A percentile compares a stretch with the other conserved stretches of the same genome.
Conservation (phyloP, 192 early-diverging fungal species). For the Oehlia diaphana region DNA sequence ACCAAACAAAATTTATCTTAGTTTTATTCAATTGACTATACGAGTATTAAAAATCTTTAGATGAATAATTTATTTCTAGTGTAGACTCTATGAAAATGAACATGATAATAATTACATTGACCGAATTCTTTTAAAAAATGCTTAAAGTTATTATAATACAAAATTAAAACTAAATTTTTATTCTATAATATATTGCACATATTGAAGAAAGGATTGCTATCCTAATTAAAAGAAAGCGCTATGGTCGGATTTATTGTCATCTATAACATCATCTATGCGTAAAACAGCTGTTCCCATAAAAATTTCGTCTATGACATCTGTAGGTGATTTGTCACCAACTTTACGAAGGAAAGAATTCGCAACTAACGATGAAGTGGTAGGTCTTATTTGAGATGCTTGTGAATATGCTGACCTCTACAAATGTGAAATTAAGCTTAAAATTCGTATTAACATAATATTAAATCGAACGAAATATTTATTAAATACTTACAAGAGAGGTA, state of each 20-base stretch:
- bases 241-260: background rate
- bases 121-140: no score
- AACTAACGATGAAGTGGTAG: background rate
- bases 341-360: constrained; percentile 8
- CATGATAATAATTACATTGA: background rate
- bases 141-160: background rate
- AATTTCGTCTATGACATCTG: constrained; percentile 24
- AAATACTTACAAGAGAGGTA: constrained; percentile 12
- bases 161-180: background rate
- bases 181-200: background rate
- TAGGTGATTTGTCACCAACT: background rate
- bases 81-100: background rate
- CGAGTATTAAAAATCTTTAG: background rate
- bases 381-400: background rate
- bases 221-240: constrained; percentile 7
- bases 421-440: background rate
- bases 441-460: background rate
- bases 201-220: no score
- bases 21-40: no score
- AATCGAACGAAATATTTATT: background rate
- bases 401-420: constrained; percentile 17
- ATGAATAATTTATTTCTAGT: no score
- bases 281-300: constrained; percentile 5
- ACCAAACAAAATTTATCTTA: no score
- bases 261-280: background rate